Conservation (phyloP, 2,329 filamentous ascomycete species). For the Elsinoe batatas region DNA sequence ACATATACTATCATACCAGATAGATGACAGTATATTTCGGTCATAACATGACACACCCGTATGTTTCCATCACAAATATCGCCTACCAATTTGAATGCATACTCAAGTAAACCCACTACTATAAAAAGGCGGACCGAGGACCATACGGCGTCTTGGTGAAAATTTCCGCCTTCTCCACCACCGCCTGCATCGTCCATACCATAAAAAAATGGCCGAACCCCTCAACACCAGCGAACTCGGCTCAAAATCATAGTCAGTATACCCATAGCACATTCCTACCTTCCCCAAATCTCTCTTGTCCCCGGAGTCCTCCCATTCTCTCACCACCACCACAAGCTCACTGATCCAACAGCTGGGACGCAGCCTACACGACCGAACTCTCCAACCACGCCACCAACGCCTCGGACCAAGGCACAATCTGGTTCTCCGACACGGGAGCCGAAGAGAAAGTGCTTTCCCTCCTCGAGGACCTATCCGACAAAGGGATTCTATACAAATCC, state of each 20-base stretch:
- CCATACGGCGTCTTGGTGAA: no score
- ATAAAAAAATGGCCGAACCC: slow-evolving; percentile 19
- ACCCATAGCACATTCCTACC: not conserved
- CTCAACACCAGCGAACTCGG: slow-evolving; percentile 73
- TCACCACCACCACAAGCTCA: not conserved
- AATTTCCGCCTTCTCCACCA: not conserved
- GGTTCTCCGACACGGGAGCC: slow-evolving; percentile 91
- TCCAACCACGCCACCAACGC: slow-evolving; percentile 62
- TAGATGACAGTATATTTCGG: slow-evolving; percentile 8
- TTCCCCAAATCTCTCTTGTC: not conserved
- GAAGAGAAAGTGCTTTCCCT: slow-evolving; percentile 69
- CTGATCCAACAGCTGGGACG: slow-evolving; percentile 38
- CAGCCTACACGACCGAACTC: slow-evolving; percentile 61
- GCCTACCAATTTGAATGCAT: no score
- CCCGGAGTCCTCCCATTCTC: not conserved
- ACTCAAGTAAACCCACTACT: no score
- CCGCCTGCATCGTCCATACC: not conserved
- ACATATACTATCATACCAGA: not conserved
- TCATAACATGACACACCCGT: not conserved
- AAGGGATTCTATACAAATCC: slow-evolving; percentile 35
- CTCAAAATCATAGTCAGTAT: slow-evolving; percentile 76
- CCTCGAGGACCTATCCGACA: slow-evolving; percentile 42
- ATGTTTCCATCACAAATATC: no score
- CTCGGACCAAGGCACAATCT: slow-evolving; percentile 75
- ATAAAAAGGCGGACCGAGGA: no score